Evolutionary conservation across 2,329 filamentous ascomycete species (phyloP), one percentile per base, ranked within the genome.

Genomic region (Cladosporium sp.): DNA sequence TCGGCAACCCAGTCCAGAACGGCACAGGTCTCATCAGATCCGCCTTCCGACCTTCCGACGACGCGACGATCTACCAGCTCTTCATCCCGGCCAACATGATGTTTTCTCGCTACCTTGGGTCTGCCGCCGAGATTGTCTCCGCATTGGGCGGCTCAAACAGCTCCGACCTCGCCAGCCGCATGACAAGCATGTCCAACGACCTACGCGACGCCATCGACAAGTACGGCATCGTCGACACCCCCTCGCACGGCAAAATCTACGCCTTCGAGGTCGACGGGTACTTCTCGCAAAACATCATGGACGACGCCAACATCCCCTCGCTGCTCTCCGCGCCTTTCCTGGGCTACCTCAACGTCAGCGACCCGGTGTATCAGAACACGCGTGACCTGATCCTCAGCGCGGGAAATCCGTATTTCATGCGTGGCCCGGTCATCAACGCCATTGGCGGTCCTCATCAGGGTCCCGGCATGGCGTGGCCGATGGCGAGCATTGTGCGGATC

Each of bases 291-390:
- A 84, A 80, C 56, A 73, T 85, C 44, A 87, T 87, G 84, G 85
- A 88, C 60, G 84, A 88, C 51, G 83, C 84, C 27, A 88, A 88
- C 56, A 81, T 88, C 43, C 84, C 85, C 0, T 83, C 79, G 11
- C 74, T 88, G 2, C 74, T 88, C 36, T 80, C 80, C 1, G 76
- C 83, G 19, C 83, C 84, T 1, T 80, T 86, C 60, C 70, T 85
- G 47, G 80, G 82, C 7, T 87, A 83, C 51, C 58, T 71, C 1
- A 61, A 71, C 37, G 54, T 42, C 18, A 59, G 68, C 22, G 69
- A 76, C 36, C 48, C 58, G 1, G 67, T 70, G 11, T 78, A 78
- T 54, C 65, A 69, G 29, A 72, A 71, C 55, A 78, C 76, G 4
- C 69, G 76, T 12, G 56, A 61, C 2, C 62, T 75, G 40, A 56